Conservation (phyloP, 768 basidiomycete genomes). For the Sistotremastrum suecicum region DNA sequence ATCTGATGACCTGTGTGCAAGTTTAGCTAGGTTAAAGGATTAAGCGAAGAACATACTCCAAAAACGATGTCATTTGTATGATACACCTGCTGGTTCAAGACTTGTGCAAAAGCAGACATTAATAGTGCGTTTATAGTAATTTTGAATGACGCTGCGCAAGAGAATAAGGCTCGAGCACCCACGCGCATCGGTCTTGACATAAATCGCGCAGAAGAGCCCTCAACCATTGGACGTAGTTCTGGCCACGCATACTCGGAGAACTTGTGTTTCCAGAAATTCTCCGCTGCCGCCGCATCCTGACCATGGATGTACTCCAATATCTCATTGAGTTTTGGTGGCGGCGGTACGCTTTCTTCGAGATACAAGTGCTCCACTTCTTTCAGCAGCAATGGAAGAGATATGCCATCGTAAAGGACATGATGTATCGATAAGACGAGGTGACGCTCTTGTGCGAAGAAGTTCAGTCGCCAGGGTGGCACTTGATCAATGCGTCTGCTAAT, state of each 20-base stretch:
- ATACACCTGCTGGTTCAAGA: conserved; percentile 14
- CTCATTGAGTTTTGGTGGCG: conserved; percentile 5
- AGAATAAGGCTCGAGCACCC: too few species aligned
- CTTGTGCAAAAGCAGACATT: conserved; percentile 15
- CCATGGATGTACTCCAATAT: conserved; percentile 13
- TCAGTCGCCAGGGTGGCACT: conserved; percentile 9
- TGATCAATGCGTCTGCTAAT: conserved; percentile 12
- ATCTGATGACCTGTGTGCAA: conserved; percentile 15
- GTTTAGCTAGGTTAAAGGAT: background rate
- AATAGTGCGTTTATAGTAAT: conserved; percentile 20
- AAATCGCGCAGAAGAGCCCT: too few species aligned
- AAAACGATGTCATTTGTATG: conserved; percentile 16
- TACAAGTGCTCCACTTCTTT: conserved; percentile 15
- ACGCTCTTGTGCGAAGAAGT: background rate
- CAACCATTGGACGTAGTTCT: conserved; percentile 1
- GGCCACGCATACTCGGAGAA: conserved; percentile 13
- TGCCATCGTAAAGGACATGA: conserved; percentile 20
- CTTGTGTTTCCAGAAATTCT: conserved; percentile 13
- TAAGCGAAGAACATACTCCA: conserved; percentile 13
- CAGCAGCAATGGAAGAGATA: conserved; percentile 17
- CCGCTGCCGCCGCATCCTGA: conserved; percentile 7
- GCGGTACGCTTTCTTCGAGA: conserved; percentile 4
- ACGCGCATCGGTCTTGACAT: too few species aligned
- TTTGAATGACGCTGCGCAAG: conserved; percentile 8
- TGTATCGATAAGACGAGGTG: conserved; percentile 18